phyloP scores from a whole-genome alignment of 345 rosid genomes.

The Tarenaya hassleriana region DNA sequence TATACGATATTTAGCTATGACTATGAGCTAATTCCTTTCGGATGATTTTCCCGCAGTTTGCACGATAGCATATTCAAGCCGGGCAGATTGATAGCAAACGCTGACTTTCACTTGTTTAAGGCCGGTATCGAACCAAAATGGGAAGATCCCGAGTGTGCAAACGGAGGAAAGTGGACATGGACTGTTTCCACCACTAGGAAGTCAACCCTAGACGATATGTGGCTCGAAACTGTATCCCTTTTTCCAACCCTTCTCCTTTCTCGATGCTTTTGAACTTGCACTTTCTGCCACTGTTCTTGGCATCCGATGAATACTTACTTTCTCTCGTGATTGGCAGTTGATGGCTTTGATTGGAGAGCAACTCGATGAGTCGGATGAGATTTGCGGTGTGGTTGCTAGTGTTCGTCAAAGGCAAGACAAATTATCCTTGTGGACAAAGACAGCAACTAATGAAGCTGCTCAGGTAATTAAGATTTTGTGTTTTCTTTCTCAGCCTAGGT shows the following conservation, averaged over 20 bases:
- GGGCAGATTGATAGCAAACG: conserved; percentile 49
- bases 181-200: conserved; percentile 46
- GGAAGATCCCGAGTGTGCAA: conserved; percentile 95
- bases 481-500: conserved; percentile 1
- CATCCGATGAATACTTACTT: not conserved
- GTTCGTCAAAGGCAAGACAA: conserved; percentile 77
- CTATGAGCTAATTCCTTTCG: conserved; percentile 3
- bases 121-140: conserved; percentile 90
- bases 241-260: conserved; percentile 2
- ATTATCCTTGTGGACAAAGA: conserved; percentile 85
- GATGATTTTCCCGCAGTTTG: conserved; percentile 43
- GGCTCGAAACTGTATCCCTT: conserved; percentile 87
- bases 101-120: conserved; percentile 84
- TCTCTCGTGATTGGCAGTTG: conserved; percentile 32
- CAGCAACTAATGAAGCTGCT: conserved; percentile 83
- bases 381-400: conserved; percentile 91
- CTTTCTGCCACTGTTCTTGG: not conserved
- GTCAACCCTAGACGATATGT: conserved; percentile 50
- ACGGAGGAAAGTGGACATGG: conserved; percentile 96
- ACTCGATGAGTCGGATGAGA: conserved; percentile 81
- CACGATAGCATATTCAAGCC: conserved; percentile 76
- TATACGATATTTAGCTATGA: not conserved
- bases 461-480: conserved; percentile 45
- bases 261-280: not conserved
- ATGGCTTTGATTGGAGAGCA: conserved; percentile 97